Conservation (phyloP, 495 filamentous ascomycete species). For the Talaromyces adpressus region DNA sequence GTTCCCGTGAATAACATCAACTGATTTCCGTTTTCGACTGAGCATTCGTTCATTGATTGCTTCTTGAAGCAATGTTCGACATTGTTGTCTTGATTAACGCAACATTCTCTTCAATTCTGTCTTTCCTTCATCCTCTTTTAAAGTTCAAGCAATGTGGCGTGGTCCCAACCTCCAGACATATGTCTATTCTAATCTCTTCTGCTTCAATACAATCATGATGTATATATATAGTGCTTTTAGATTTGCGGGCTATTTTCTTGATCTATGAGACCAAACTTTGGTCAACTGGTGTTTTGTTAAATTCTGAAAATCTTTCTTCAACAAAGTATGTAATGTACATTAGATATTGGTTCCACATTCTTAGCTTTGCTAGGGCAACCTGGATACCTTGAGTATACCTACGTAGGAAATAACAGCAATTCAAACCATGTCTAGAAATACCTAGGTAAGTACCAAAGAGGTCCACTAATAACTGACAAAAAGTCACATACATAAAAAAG, state of each 20-base stretch:
- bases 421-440: neutral
- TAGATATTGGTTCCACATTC: neutral
- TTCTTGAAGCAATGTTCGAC: neutral
- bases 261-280: neutral
- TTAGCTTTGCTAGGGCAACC: neutral
- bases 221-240: neutral
- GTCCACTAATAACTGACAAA: neutral
- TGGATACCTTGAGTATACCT: neutral
- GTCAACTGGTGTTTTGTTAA: neutral
- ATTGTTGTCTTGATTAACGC: neutral
- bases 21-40: neutral
- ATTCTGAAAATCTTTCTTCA: neutral
- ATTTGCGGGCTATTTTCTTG: neutral
- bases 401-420: neutral
- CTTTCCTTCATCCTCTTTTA: neutral
- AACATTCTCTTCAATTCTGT: neutral
- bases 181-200: neutral
- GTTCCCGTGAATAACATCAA: neutral
- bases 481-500: neutral
- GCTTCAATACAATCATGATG: neutral
- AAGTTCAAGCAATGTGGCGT: neutral
- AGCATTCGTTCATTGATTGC: neutral
- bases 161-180: neutral
- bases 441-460: neutral
- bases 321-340: no score